Conservation (phyloP, 768 basidiomycete species). For the Suillus brevipes region DNA sequence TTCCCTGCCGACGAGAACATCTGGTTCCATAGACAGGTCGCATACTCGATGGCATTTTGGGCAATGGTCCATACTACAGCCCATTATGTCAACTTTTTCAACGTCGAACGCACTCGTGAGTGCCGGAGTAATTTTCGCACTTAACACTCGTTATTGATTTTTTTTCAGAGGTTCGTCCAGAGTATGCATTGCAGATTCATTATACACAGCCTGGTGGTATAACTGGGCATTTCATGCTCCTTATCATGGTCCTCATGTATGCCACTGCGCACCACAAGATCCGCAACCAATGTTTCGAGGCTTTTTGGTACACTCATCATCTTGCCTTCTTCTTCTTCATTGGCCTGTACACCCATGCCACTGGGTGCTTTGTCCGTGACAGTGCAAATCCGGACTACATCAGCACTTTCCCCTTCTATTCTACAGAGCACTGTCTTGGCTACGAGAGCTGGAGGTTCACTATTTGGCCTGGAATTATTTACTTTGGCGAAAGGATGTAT, state of each 20-base stretch:
- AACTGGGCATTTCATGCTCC: constrained; percentile 93
- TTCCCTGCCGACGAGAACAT: constrained; percentile 94
- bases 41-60: constrained; percentile 94
- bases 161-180: constrained; percentile 70
- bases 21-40: constrained; percentile 95
- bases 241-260: constrained; percentile 93
- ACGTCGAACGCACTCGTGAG: constrained; percentile 85
- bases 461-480: constrained; percentile 90
- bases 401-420: constrained; percentile 81
- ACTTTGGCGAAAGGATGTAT: constrained; percentile 84
- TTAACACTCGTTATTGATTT: neutral
- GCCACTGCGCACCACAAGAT: constrained; percentile 88
- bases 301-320: constrained; percentile 97
- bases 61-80: constrained; percentile 90
- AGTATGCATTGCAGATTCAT: constrained; percentile 80
- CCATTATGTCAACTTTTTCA: constrained; percentile 93
- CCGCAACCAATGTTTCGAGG: constrained; percentile 88
- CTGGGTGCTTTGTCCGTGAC: constrained; percentile 95
- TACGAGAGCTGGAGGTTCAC: constrained; percentile 90
- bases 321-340: constrained; percentile 94
- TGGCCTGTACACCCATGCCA: constrained; percentile 85
- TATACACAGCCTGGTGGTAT: constrained; percentile 90
- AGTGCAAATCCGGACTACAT: constrained; percentile 70
- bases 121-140: constrained; percentile 13
- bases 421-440: constrained; percentile 83